A percentile compares a stretch with the other conserved stretches of the same genome.
Conservation (phyloP, 1,284 basidiomycete species). For the Taiwanofungus camphoratus region DNA sequence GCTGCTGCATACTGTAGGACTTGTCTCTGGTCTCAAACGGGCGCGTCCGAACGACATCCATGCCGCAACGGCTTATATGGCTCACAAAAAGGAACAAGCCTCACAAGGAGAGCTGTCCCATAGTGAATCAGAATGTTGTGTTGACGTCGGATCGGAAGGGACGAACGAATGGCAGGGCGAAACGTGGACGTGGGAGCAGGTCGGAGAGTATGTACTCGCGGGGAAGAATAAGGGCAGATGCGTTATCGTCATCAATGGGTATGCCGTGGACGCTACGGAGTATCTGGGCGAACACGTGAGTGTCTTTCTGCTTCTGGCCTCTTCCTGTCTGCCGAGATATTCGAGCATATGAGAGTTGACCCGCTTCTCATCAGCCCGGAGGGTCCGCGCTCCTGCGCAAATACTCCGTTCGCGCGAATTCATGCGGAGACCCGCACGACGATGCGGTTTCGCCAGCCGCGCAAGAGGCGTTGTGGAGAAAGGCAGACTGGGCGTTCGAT, state of each 20-base stretch:
- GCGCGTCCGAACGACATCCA: conserved; percentile 56
- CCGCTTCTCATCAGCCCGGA: conserved; percentile 45
- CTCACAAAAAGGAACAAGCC: conserved; percentile 30
- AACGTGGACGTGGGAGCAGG: conserved; percentile 35
- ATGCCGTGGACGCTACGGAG: conserved; percentile 54
- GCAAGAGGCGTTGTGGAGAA: conserved; percentile 23
- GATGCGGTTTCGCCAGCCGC: not conserved
- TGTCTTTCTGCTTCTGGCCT: conserved; percentile 12
- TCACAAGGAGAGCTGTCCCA: not conserved
- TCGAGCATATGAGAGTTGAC: conserved; percentile 5
- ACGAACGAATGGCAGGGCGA: conserved; percentile 32
- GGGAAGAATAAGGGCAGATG: conserved; percentile 32
- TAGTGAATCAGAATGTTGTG: not conserved
- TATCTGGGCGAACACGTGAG: conserved; percentile 68
- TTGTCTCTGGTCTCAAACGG: conserved; percentile 44
- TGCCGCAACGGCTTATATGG: conserved; percentile 52
- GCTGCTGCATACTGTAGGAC: conserved; percentile 46
- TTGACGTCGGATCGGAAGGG: conserved; percentile 16
- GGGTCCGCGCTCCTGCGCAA: conserved; percentile 42
- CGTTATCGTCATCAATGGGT: conserved; percentile 56
- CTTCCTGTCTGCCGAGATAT: conserved; percentile 1
- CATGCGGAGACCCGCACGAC: conserved; percentile 16
- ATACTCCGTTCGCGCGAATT: conserved; percentile 34
- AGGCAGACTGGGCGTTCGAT: conserved; percentile 62
- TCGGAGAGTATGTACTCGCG: conserved; percentile 30